phyloP scores from a whole-genome alignment of 768 basidiomycete species.

The Suillus spraguei region DNA sequence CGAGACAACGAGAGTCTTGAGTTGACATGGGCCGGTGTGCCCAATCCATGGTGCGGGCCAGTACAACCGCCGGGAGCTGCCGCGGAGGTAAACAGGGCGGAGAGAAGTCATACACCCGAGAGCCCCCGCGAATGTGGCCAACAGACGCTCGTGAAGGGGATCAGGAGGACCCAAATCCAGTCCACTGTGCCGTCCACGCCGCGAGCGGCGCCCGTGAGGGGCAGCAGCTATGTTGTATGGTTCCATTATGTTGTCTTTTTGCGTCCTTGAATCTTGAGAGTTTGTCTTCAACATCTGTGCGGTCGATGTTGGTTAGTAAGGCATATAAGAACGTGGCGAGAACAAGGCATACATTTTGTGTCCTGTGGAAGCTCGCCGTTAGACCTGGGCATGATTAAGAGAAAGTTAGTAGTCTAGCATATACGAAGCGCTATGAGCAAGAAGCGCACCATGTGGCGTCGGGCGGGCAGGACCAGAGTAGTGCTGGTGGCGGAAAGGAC shows the following conservation, averaged over 20 bases:
- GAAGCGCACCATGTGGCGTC: not conserved
- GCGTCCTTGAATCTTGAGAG: not conserved
- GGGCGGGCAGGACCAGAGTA: not conserved
- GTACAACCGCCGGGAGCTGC: not conserved
- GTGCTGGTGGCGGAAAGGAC: not conserved
- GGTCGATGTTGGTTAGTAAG: not conserved
- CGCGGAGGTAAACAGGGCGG: not conserved
- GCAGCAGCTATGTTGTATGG: not conserved
- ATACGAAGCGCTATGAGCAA: not conserved
- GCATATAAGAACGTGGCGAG: not conserved
- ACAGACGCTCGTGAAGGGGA: not conserved
- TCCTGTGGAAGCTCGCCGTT: not conserved
- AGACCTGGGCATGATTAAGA: not conserved
- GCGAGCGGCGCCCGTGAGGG: not conserved
- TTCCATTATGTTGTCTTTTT: not conserved
- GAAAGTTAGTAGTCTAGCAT: not conserved
- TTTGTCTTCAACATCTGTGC: not conserved
- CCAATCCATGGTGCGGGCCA: not conserved
- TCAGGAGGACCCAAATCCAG: not conserved
- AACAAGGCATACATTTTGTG: not conserved
- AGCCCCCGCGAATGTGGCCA: not conserved
- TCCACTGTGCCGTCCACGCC: not conserved
- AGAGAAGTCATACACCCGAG: not conserved
- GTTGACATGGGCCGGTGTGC: conserved; percentile 4
- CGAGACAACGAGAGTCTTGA: not conserved